Percentiles rank a stretch among this genome's conserved stretches.
These are phyloP conservation scores for Triticum dicoccoides DNA, from an alignment of 176 grass and related monocot species.

Conservation along the genomic window DNA sequence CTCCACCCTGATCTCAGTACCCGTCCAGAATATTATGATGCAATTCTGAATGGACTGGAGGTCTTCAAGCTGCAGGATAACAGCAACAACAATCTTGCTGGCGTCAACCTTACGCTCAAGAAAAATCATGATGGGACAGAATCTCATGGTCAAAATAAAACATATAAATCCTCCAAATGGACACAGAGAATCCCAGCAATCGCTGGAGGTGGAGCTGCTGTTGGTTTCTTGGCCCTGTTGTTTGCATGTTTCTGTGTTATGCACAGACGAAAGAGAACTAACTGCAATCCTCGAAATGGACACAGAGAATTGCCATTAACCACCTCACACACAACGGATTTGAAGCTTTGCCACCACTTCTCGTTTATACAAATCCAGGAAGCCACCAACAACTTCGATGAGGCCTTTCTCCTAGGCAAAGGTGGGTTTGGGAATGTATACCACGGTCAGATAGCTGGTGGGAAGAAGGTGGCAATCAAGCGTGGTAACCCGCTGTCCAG, in stretches of 20 bases:
- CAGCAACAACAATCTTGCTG: constrained; percentile 1
- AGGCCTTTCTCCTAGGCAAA: background rate
- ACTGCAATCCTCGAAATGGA: background rate
- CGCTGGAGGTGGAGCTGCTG: background rate
- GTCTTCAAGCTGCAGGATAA: constrained; percentile 29
- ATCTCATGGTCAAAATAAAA: background rate
- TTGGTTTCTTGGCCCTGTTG: background rate
- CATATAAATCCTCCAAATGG: background rate
- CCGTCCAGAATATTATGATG: background rate
- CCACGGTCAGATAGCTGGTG: background rate
- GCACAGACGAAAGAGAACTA: background rate
- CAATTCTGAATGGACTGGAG: constrained; percentile 45
- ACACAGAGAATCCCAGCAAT: background rate
- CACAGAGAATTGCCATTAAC: background rate
- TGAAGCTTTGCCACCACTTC: background rate
- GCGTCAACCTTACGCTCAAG: background rate
- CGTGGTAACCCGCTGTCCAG: constrained; percentile 28
- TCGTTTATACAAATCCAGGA: background rate
- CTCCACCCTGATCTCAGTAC: background rate
- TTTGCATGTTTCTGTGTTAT: background rate
- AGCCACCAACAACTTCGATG: background rate
- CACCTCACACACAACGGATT: background rate
- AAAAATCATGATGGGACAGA: background rate
- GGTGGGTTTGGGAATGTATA: constrained; percentile 20
- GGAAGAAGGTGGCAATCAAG: constrained; percentile 37